Evolutionary conservation across 495 filamentous ascomycete species (phyloP), one percentile per base, ranked within the genome.

Genomic region (Podospora bellae-mahoneyi): DNA sequence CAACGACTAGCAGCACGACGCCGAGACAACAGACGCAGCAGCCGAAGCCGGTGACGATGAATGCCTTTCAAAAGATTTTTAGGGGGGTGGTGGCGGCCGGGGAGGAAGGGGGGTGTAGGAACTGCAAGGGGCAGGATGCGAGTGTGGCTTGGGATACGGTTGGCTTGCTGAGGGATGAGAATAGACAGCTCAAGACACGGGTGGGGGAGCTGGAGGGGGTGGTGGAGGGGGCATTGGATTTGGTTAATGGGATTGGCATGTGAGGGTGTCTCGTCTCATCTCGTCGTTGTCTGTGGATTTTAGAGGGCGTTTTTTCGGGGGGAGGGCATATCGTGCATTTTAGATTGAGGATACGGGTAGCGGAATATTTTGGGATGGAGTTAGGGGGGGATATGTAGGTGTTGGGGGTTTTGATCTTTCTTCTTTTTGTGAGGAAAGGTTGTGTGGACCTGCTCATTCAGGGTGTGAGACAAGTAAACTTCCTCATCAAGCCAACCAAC

Each of bases 71-170:
- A 64, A 83, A 82, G 69, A 74, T 87, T 0, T 74, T 86, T 5
- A 81, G 80, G 73, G 81, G 81, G 27, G 81, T 85, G 13, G 72
- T 79, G 32, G 23, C 23, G 23, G 23, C 23, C 23, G 77, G 75
- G 0, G 78, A 73, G 6, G 71, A 30, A 2, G 75, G 78, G 10
- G 83, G 81, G 62, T 91, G 89, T 57, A 68, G 63, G 20, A 90
- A 87, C 66, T 91, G 89, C 73, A 74, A 86, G 72, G 86, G 90
- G 2, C 80, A 85, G 68, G 82, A 87, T 55, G 79, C 86, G 53
- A 87, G 87, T 30, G 84, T 91, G 66, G 90, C 89, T 15, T 90
- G 91, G 91, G 83, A 88, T 68, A 87, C 91, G 15, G 84, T 92
- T 34, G 84, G 88, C 4, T 69, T 91, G 58, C 76, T 94, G 66